phyloP scores from a whole-genome alignment of 768 basidiomycete genomes.

The Podaxis sp. region DNA sequence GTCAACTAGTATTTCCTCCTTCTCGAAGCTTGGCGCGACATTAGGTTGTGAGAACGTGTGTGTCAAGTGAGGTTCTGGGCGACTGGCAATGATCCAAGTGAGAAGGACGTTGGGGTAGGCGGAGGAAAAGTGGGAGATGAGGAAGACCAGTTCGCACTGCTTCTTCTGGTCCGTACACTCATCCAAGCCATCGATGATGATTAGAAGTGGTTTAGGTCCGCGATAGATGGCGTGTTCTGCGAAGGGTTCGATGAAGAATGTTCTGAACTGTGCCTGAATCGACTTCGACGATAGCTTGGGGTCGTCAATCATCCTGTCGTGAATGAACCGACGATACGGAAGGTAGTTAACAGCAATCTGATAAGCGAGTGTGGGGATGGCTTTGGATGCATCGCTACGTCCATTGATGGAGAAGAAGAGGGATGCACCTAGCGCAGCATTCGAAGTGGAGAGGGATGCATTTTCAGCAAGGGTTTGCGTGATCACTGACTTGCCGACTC shows the following conservation, averaged over 20 bases:
- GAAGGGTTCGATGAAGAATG: slow-evolving; percentile 18
- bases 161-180: not conserved
- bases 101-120: not conserved
- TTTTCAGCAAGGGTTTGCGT: slow-evolving; percentile 11
- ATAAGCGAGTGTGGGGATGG: slow-evolving; percentile 19
- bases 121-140: not conserved
- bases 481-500: not conserved
- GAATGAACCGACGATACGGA: slow-evolving; percentile 5
- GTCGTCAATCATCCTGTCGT: slow-evolving; percentile 1
- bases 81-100: slow-evolving; percentile 2
- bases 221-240: not conserved
- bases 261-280: slow-evolving; percentile 11
- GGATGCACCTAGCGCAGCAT: not conserved
- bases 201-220: not conserved
- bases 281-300: slow-evolving; percentile 15
- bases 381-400: not conserved
- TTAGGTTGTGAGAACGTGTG: not conserved
- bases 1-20: not conserved
- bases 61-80: slow-evolving; percentile 2
- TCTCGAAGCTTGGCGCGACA: not conserved
- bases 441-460: not conserved
- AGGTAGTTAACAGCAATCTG: slow-evolving; percentile 19
- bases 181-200: not conserved
- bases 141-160: not conserved
- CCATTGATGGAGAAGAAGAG: not conserved